Evolutionary conservation across 2,329 filamentous ascomycete species (phyloP).

Genomic region (Dactylellina leptospora): DNA sequence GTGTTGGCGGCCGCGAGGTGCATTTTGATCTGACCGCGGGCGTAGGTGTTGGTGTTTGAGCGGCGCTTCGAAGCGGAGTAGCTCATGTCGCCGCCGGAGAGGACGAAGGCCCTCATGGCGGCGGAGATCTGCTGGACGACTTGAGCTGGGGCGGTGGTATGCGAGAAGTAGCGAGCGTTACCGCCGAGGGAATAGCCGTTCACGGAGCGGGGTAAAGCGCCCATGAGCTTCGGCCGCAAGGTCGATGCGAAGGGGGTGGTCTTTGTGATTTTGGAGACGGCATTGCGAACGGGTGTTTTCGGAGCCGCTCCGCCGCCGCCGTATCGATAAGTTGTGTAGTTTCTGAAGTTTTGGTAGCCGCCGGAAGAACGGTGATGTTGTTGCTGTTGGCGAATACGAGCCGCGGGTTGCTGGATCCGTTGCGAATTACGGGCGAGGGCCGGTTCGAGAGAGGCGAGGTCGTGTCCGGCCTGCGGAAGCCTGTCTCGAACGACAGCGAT

Average conservation of each 20-base stretch:
- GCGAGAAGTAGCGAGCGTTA: constrained; percentile 79
- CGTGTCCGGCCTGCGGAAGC: constrained; percentile 62
- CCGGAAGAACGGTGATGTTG: constrained; percentile 70
- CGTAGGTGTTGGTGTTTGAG: constrained; percentile 75
- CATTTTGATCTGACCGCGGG: constrained; percentile 71
- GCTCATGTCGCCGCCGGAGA: constrained; percentile 85
- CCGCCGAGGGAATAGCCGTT: constrained; percentile 84
- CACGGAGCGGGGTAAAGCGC: constrained; percentile 81
- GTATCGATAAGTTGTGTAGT: constrained; percentile 58
- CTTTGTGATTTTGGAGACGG: constrained; percentile 72
- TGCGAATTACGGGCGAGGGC: constrained; percentile 68
- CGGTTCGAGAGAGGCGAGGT: constrained; percentile 67
- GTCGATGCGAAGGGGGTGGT: constrained; percentile 87
- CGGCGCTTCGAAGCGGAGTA: constrained; percentile 78
- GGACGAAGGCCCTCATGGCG: constrained; percentile 87
- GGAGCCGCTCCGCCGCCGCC: constrained; percentile 64
- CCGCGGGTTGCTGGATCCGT: constrained; percentile 69
- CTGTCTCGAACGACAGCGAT: constrained; percentile 63
- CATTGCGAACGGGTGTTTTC: constrained; percentile 67
- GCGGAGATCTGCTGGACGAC: constrained; percentile 88
- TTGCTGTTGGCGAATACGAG: constrained; percentile 71
- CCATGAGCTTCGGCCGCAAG: constrained; percentile 89
- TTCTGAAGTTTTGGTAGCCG: constrained; percentile 65
- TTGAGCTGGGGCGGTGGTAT: constrained; percentile 85
- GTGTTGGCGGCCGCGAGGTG: constrained; percentile 60